Conservation (phyloP, 2,329 filamentous ascomycete genomes). For the Beauveria bassiana region DNA sequence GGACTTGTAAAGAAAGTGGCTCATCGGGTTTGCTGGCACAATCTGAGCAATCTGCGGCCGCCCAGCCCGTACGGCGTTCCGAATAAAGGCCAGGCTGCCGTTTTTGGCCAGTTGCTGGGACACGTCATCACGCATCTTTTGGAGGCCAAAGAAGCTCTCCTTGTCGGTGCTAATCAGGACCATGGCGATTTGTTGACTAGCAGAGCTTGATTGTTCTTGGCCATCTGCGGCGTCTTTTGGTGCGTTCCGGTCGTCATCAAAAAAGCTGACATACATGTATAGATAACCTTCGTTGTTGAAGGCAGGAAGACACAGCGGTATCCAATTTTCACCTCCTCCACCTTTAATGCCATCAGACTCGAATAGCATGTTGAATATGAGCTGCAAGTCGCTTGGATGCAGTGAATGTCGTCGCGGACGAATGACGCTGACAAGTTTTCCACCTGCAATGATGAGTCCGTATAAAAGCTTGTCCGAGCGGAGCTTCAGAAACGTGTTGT, state of each 20-base stretch:
- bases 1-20: conserved; percentile 95
- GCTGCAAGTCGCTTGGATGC: conserved; percentile 88
- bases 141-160: conserved; percentile 86
- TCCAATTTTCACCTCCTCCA: conserved; percentile 91
- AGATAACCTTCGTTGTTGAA: conserved; percentile 96
- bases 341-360: conserved; percentile 88
- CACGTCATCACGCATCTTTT: conserved; percentile 60
- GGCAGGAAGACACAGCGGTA: conserved; percentile 87
- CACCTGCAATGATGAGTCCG: conserved; percentile 86
- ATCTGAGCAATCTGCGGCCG: conserved; percentile 68
- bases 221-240: conserved; percentile 31
- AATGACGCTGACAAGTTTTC: conserved; percentile 88
- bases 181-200: conserved; percentile 73
- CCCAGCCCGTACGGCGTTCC: conserved; percentile 59
- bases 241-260: conserved; percentile 48
- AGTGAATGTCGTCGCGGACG: conserved; percentile 90
- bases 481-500: conserved; percentile 75
- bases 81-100: conserved; percentile 67
- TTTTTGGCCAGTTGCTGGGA: conserved; percentile 66
- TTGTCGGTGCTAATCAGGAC: conserved; percentile 88
- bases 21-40: conserved; percentile 68
- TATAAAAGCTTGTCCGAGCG: conserved; percentile 77
- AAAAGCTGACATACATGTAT: conserved; percentile 98
- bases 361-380: conserved; percentile 99
- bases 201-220: conserved; percentile 49